phyloP scores from a whole-genome alignment of 345 rosid genomes.

The Hypericum perforatum region DNA sequence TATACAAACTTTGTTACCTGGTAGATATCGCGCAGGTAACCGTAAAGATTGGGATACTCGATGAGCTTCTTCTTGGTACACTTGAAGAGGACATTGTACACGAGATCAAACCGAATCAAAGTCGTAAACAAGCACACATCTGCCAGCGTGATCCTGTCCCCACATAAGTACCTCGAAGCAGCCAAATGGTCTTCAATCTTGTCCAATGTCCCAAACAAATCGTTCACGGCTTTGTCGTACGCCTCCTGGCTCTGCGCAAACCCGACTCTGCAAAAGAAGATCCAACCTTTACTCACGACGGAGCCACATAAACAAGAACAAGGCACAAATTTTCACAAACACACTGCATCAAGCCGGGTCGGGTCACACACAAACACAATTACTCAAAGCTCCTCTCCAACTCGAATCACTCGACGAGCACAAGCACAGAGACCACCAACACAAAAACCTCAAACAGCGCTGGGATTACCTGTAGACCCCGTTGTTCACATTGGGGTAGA shows the following conservation, averaged over 20 bases:
- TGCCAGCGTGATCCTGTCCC: slow-evolving; percentile 48
- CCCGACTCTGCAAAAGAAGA: slow-evolving; percentile 42
- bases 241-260: slow-evolving; percentile 89
- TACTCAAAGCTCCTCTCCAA: too few relatives aligned
- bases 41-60: slow-evolving; percentile 62
- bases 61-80: slow-evolving; percentile 74
- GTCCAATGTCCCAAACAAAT: slow-evolving; percentile 49
- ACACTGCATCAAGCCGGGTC: background rate
- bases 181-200: slow-evolving; percentile 47
- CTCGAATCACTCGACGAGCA: too few relatives aligned
- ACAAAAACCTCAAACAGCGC: background rate
- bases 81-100: slow-evolving; percentile 69
- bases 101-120: slow-evolving; percentile 67
- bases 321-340: background rate
- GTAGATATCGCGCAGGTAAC: slow-evolving; percentile 59
- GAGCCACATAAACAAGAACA: background rate
- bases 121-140: slow-evolving; percentile 83
- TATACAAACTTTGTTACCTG: slow-evolving; percentile 34
- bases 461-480: slow-evolving; percentile 86
- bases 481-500: slow-evolving; percentile 70
- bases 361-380: too few relatives aligned
- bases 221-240: slow-evolving; percentile 57
- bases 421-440: background rate
- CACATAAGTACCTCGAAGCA: slow-evolving; percentile 58
- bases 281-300: background rate